These are phyloP conservation scores for Starmerella scarabaei DNA, from an alignment of 805 yeast genomes.

Conservation along the genomic window DNA sequence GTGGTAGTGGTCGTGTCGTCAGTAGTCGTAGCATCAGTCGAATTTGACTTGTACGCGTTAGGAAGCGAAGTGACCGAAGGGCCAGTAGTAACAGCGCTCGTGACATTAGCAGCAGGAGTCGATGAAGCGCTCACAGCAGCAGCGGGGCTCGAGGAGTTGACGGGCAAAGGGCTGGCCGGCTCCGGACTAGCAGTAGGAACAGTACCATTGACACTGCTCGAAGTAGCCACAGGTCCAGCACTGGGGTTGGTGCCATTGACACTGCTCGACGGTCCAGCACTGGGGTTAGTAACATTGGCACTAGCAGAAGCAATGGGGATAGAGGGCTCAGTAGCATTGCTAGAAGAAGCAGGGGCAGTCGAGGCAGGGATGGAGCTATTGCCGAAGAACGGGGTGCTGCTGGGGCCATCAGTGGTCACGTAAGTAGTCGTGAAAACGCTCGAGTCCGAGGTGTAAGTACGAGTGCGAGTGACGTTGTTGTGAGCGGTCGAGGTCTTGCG, in stretches of 20 bases:
- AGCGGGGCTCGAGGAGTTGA: background rate
- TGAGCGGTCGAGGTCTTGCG: constrained; percentile 9
- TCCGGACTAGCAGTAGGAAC: background rate
- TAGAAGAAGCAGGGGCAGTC: no score
- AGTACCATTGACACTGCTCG: background rate
- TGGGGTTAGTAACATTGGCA: background rate
- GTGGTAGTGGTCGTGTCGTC: constrained; percentile 15
- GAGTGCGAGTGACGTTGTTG: constrained; percentile 6
- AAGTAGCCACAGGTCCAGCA: background rate
- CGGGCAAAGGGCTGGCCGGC: background rate
- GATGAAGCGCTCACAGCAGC: constrained; percentile 3
- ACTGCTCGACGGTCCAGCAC: background rate
- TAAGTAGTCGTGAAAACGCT: constrained; percentile 11
- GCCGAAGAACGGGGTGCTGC: no score
- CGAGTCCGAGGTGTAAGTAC: constrained; percentile 16
- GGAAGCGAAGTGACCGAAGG: constrained; percentile 1
- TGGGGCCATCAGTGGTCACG: constrained; percentile 11
- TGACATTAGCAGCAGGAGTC: background rate
- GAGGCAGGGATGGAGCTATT: no score
- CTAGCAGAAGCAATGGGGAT: background rate
- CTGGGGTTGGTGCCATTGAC: background rate
- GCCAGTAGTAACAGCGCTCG: background rate
- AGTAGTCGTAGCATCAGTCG: background rate
- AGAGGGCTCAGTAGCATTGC: no score
- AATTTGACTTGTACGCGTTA: background rate